Percentiles rank a stretch among this genome's conserved stretches.
phyloP scores from a whole-genome alignment of 108 stramenopile genomes.

The Skeletonema menzelii region DNA sequence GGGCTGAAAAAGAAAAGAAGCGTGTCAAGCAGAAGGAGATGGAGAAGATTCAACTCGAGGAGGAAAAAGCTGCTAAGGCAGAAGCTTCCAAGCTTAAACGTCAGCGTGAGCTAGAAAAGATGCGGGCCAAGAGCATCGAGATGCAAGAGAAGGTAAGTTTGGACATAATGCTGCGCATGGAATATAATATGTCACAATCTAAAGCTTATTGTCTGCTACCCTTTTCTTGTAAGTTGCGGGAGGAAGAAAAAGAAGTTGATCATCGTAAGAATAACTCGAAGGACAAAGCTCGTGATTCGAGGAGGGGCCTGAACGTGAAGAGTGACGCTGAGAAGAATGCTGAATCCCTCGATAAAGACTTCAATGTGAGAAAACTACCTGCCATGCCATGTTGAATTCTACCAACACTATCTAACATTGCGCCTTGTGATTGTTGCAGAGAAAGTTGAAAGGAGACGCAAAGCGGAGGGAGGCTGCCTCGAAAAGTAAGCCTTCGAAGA shows the following conservation, averaged over 20 bases:
- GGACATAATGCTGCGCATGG: background rate
- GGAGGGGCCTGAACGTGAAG: constrained; percentile 1
- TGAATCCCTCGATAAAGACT: constrained; percentile 3
- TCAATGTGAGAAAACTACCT: background rate
- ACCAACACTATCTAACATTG: background rate
- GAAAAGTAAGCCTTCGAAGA: background rate
- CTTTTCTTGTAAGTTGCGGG: background rate
- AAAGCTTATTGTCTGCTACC: background rate
- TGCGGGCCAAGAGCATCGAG: constrained; percentile 21
- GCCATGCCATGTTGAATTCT: background rate
- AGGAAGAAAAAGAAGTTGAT: constrained; percentile 5
- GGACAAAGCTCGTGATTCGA: constrained; percentile 8
- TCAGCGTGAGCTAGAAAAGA: constrained; percentile 18
- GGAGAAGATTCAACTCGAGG: background rate
- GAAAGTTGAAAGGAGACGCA: background rate
- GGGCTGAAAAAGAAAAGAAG: constrained; percentile 6
- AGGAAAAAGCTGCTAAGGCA: constrained; percentile 7
- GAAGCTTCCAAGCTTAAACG: background rate
- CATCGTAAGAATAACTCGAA: constrained; percentile 4
- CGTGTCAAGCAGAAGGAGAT: background rate
- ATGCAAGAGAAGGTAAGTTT: constrained; percentile 25
- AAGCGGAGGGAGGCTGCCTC: constrained; percentile 3
- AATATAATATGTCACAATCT: background rate
- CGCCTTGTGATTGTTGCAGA: background rate
- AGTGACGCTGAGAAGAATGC: constrained; percentile 6